Conservation (phyloP, 176 grass and related monocot genomes). For the Carex parvula region DNA sequence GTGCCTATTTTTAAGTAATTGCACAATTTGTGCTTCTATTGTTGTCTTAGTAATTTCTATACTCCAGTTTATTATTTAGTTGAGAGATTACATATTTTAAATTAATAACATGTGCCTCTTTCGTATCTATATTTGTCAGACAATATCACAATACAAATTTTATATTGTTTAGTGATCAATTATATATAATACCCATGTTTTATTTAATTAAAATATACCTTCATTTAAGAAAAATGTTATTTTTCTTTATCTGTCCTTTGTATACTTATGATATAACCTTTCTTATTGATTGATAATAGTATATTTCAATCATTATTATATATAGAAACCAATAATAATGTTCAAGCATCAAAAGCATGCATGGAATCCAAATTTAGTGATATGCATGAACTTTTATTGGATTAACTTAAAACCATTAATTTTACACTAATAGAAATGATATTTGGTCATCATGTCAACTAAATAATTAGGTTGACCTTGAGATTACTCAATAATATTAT, state of each 20-base stretch:
- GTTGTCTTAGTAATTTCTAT: neutral
- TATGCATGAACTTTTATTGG: neutral
- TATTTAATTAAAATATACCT: neutral
- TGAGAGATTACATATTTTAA: neutral
- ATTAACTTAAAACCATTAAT: neutral
- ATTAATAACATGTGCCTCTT: neutral
- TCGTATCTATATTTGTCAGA: neutral
- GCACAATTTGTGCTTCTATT: neutral
- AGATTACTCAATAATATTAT: neutral
- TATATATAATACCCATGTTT: neutral
- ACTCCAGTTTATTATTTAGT: neutral
- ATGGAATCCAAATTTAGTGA: neutral
- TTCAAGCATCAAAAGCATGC: neutral
- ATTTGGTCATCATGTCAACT: neutral
- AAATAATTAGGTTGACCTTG: neutral
- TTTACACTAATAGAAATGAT: neutral
- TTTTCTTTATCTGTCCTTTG: neutral
- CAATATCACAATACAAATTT: neutral
- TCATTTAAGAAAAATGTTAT: neutral
- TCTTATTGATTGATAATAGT: neutral
- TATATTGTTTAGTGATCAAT: neutral
- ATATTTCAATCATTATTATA: neutral
- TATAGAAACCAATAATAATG: neutral
- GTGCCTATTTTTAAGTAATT: neutral
- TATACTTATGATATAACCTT: neutral